Conservation (phyloP, 2,329 filamentous ascomycete species). For the Trichoderma oligosporum region DNA sequence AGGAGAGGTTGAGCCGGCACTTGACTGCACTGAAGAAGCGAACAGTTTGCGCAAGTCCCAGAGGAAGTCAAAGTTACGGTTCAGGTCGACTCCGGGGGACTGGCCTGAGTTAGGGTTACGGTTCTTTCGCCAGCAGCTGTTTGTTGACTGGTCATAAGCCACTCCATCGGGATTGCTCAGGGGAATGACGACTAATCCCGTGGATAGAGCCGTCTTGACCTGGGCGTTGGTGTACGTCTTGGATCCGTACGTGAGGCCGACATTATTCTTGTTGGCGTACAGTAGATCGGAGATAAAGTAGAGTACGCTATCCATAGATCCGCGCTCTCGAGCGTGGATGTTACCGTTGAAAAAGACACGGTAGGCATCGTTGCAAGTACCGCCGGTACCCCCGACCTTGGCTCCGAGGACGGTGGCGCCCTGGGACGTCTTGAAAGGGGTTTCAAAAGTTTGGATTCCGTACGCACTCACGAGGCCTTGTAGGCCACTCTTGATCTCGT, state of each 20-base stretch:
- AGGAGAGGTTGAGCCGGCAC: slow-evolving; percentile 38
- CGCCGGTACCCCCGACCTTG: slow-evolving; percentile 2
- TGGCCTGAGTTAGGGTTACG: slow-evolving; percentile 42
- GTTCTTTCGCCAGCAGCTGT: slow-evolving; percentile 55
- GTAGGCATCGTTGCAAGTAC: slow-evolving; percentile 1
- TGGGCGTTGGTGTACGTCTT: slow-evolving; percentile 50
- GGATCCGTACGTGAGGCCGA: slow-evolving; percentile 49
- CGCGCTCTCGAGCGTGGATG: slow-evolving; percentile 57
- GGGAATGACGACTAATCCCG: slow-evolving; percentile 52
- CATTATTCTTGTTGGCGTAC: slow-evolving; percentile 46
- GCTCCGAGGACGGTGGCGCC: slow-evolving; percentile 5
- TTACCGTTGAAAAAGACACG: slow-evolving; percentile 49
- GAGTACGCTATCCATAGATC: slow-evolving; percentile 52
- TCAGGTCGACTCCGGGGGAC: slow-evolving; percentile 48
- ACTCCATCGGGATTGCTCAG: slow-evolving; percentile 54
- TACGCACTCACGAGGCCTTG: slow-evolving; percentile 4
- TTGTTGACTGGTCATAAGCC: slow-evolving; percentile 47
- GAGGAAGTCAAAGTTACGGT: slow-evolving; percentile 56
- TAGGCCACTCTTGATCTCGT: background rate
- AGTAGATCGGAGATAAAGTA: slow-evolving; percentile 58
- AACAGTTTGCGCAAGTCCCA: slow-evolving; percentile 51
- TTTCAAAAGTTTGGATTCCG: slow-evolving; percentile 2
- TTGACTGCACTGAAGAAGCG: slow-evolving; percentile 34
- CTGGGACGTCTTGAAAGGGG: slow-evolving; percentile 2
- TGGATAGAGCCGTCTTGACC: slow-evolving; percentile 48